Conservation (phyloP, 495 filamentous ascomycete genomes). For the Aspergillus mulundensis region DNA sequence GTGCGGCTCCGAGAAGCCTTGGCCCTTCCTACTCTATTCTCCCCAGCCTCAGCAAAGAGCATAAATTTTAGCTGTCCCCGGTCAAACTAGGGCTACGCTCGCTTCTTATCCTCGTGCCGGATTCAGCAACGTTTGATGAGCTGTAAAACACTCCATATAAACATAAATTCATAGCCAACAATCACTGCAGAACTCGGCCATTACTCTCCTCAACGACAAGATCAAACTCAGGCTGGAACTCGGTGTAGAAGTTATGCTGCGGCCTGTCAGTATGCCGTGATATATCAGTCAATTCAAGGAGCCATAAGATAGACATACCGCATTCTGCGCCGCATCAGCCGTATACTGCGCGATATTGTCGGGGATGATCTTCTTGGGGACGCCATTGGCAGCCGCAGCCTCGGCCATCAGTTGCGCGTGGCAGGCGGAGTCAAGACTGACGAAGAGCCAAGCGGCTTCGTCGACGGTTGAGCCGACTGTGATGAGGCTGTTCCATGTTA, state of each 20-base stretch:
- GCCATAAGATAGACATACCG: constrained; percentile 24
- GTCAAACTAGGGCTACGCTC: no score
- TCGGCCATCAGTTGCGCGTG: constrained; percentile 64
- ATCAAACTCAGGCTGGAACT: constrained; percentile 46
- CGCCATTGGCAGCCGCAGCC: constrained; percentile 54
- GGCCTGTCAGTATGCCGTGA: constrained; percentile 8
- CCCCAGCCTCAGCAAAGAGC: no score
- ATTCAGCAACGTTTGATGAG: no score
- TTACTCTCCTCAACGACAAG: constrained; percentile 44
- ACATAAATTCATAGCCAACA: no score
- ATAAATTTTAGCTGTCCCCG: no score
- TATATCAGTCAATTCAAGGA: neutral
- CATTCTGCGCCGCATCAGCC: constrained; percentile 37
- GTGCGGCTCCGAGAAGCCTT: no score
- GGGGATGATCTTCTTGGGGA: constrained; percentile 51
- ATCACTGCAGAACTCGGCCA: constrained; percentile 31
- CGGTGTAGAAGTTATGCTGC: constrained; percentile 43
- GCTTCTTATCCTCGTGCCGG: no score
- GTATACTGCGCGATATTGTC: constrained; percentile 37
- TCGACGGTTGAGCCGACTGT: constrained; percentile 63
- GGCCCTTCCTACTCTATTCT: no score
- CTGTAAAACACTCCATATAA: no score
- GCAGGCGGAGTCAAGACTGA: constrained; percentile 61
- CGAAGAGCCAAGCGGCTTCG: constrained; percentile 65
- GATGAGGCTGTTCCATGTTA: constrained; percentile 36